Base-by-base conservation (phyloP, 1,284 basidiomycete species). In the Rhodofomes roseus region DNA sequence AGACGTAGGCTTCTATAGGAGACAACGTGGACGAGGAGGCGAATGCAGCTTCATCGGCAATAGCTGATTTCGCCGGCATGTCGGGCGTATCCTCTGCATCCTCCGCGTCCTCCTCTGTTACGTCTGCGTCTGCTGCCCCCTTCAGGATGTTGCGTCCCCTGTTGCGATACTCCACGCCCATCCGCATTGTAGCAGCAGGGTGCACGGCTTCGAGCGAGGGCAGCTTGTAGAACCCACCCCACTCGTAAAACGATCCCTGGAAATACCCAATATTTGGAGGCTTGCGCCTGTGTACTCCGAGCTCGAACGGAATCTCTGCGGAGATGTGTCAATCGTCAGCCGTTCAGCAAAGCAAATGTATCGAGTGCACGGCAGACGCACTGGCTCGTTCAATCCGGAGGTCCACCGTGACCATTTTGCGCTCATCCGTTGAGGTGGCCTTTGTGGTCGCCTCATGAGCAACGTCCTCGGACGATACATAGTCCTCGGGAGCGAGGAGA, bases 181-280 rank as follows among this genome's bases (percentile, higher is more conserved):
- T 4, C 25, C 27, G 55, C 55, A 57, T 57, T 8, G 52, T 36
- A 6, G 37, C 25, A 4, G 36, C 12, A 2, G 20, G 27, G 20
- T 54, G 36, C 2, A 18, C 37, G 9, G 53, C 12, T 1, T 22
- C 44, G 16, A 18, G 27, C 12, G 23, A 39, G 8, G 14, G 3
- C 12, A 62, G 62, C 31, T 50, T 4, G 53, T 65, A 65, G 61
- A 68, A 69, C 2, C 67, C 67, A 39, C 63, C 66, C 67, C 67
- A 69, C 6, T 39, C n/a, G 48, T 57, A 54, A 56, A 67, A 69
- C 1, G 46, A 58, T 18, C 51, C 25, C 7, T 39, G 48, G 53
- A 31, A 22, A 60, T 56, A 14, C 1, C 31, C 4, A 18, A 39
- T 34, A 22, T 36, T 52, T 40, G 6, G 2, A 8, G 27, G 9